Base-by-base conservation (phyloP, 805 yeast genomes). In the Vanderwaltozyma yarrowii region DNA sequence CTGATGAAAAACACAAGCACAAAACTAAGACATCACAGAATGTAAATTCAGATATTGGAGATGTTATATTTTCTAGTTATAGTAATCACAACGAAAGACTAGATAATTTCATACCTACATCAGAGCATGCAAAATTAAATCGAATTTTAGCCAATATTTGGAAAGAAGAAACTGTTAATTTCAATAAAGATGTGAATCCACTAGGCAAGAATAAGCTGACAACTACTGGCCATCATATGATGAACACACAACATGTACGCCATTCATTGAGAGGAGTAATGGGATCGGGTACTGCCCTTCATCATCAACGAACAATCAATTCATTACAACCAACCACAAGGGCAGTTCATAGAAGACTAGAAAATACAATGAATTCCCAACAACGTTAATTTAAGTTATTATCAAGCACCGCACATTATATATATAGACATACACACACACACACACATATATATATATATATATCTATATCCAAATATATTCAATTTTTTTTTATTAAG, bases 311-410 rank as follows among this genome's bases (percentile, higher is more conserved):
- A 26, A 42, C 45, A 21, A 40, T 52, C 29, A 51, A 55, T 29
- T 50, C 61, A 5, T 35, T 57, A 19, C 63, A 58, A 24, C 70
- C 69, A 7, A 57, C 66, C 0, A 65, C 70, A 10, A 55, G 70
- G 40, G 69, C 69, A 0, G 70, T 64, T 2, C 62, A 64, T 42
- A 51, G 67, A 40, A 44, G 62, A 15, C 45, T 54, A 45, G 61
- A 57, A 30, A 50, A 50, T 16, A 23, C 33, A 3, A 6, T 13
- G 5, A 19, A 32, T 17, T 4, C 28, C 2, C 18, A 19, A 12
- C 28, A 30, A 13, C 31, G 32, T 14, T 30, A 30, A 23, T 6
- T 3, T n/a, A n/a, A n/a, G n/a, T n/a, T n/a, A n/a, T n/a, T n/a
- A n/a, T n/a, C n/a, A n/a, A n/a, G n/a, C n/a, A n/a, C n/a, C n/a